phyloP scores from a whole-genome alignment of 495 filamentous ascomycete species.

The Xylaria venustula region DNA sequence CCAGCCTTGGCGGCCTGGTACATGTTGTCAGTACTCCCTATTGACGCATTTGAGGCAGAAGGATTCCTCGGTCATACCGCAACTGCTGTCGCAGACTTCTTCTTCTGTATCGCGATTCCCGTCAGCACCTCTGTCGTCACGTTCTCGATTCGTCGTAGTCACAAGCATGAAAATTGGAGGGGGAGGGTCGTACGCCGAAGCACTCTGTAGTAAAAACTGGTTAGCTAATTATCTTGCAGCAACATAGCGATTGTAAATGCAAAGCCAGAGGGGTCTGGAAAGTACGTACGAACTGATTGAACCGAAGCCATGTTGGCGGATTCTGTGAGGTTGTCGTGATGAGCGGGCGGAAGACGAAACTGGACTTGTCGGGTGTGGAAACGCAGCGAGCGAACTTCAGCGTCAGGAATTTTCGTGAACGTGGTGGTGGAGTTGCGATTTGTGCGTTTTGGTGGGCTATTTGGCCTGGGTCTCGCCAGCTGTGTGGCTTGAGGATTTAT shows the following conservation, averaged over 20 bases:
- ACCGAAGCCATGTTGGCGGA: constrained; percentile 17
- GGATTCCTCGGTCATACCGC: constrained; percentile 3
- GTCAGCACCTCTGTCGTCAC: constrained; percentile 13
- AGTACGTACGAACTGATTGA: constrained; percentile 17
- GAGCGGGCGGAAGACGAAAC: constrained; percentile 9
- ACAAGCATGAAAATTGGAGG: neutral
- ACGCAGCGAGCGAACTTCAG: constrained; percentile 14
- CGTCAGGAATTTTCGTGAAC: constrained; percentile 13
- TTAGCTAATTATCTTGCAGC: neutral
- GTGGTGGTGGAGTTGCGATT: constrained; percentile 17
- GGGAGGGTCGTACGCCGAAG: constrained; percentile 16
- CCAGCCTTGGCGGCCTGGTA: constrained; percentile 57
- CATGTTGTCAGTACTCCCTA: constrained; percentile 16
- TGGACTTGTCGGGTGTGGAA: constrained; percentile 15
- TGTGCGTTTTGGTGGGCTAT: constrained; percentile 14
- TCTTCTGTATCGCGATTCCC: constrained; percentile 6
- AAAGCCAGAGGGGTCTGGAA: no score
- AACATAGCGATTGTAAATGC: no score
- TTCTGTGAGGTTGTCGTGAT: constrained; percentile 9
- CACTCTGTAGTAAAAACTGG: constrained; percentile 7
- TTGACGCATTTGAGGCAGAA: neutral
- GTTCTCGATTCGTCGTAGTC: neutral
- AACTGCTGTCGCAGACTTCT: constrained; percentile 22
- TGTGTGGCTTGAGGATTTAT: constrained; percentile 11
- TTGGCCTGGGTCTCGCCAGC: constrained; percentile 19